Evolutionary conservation across 2,329 filamentous ascomycete genomes (phyloP), one percentile per base, ranked within the genome.

Genomic region (Xylaria sp.): DNA sequence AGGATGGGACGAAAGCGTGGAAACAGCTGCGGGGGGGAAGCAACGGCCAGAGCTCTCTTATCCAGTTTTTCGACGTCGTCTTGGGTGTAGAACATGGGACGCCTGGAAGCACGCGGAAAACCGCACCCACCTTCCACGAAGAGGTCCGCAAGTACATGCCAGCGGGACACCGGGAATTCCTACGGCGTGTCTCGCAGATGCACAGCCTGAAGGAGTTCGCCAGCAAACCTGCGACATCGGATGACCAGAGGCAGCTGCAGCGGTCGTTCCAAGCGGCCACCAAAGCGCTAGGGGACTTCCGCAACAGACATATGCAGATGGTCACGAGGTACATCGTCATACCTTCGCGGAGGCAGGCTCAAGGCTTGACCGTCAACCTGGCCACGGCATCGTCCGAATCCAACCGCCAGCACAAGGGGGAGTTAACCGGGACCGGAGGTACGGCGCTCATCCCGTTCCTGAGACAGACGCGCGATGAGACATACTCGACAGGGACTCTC

Each of bases 71-170:
- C 71, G 93, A 97, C 69, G 82, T 95, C 13, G 84, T 92, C 0
- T 80, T 97, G 0, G 91, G 91, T 2, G 81, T 97, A 13, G 87
- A 95, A 66, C 93, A 97, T 73, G 67, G 66, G 1, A 72, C 74
- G 2, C 72, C 72, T 44, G 76, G 75, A 1, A 72, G 71, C 54
- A 29, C 46, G 62, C 64, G 44, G 9, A 16, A 52, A 16, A 41
- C 43, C 21, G 53, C 51, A 19, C 63, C 66, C 17, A 76, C 73
- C 55, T 84, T 79, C 61, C 80, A 82, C 64, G 67, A 81, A 55
- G 80, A 96, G 63, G 93, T 97, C 77, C 85, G 91, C 47, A 82
- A 82, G 34, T 97, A 97, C 74, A 97, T 97, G 92, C 92, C 92
- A 0, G 90, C 89, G 0, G 84, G 85, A 0, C 93, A 97, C 69